Percentiles rank a stretch among this genome's conserved stretches.
Evolutionary conservation across 208 protist species (phyloP).

Genomic region (Wallacemonas sp.): DNA sequence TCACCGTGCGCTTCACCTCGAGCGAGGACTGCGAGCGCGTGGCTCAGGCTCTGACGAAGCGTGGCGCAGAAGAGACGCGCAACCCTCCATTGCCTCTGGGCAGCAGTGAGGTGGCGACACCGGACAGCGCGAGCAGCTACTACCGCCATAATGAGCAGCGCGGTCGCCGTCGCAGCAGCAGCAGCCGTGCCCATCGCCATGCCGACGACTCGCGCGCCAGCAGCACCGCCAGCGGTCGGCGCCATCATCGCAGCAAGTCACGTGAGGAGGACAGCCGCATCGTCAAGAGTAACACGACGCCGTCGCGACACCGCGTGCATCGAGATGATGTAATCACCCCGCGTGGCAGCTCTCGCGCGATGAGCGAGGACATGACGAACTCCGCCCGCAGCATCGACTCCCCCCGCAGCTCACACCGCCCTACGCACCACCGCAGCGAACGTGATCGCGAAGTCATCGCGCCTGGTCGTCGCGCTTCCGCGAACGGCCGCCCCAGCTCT

Average conservation of each 20-base stretch:
- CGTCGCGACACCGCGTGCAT: background rate
- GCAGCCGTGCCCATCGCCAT: constrained; percentile 4
- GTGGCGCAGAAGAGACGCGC: constrained; percentile 39
- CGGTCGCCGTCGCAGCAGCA: constrained; percentile 2
- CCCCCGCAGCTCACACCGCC: constrained; percentile 36
- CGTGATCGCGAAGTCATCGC: background rate
- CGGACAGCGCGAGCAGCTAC: constrained; percentile 25
- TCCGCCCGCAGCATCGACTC: constrained; percentile 7
- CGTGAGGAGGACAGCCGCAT: constrained; percentile 7
- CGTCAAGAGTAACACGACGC: no score
- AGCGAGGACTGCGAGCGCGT: constrained; percentile 38
- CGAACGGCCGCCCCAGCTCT: constrained; percentile 11
- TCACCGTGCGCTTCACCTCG: constrained; percentile 51
- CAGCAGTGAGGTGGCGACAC: background rate
- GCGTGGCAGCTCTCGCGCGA: constrained; percentile 38
- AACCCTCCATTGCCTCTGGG: constrained; percentile 23
- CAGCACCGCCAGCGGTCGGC: constrained; percentile 4
- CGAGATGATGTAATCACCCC: constrained; percentile 25
- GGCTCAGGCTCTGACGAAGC: constrained; percentile 46
- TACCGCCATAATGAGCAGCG: constrained; percentile 22
- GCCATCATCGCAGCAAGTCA: constrained; percentile 14
- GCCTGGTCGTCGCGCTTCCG: constrained; percentile 17
- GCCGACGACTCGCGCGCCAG: background rate
- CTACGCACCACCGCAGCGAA: constrained; percentile 24
- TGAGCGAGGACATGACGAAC: constrained; percentile 22